These are phyloP conservation scores for Entomortierella parvispora DNA, from an alignment of 192 early-diverging fungal genomes.

Conservation along the genomic window DNA sequence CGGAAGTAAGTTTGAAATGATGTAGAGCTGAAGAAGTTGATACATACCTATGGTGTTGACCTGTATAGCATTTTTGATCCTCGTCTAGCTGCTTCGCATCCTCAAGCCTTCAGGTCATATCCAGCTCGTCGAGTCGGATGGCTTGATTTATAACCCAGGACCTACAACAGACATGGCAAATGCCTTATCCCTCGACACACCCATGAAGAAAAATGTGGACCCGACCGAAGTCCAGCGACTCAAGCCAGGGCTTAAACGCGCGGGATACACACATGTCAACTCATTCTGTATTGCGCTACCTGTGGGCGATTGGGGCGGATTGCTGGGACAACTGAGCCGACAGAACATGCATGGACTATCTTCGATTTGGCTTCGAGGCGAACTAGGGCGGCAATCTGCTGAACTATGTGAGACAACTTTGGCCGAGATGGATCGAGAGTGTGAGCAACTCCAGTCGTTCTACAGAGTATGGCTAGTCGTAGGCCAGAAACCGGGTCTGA, in stretches of 20 bases:
- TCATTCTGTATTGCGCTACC: slow-evolving; percentile 19
- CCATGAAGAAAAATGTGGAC: slow-evolving; percentile 3
- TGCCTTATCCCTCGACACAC: slow-evolving; percentile 4
- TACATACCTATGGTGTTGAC: no score
- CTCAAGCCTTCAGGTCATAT: slow-evolving; percentile 59
- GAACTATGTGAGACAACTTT: slow-evolving; percentile 13
- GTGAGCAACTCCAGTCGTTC: slow-evolving; percentile 16
- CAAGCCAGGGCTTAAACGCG: slow-evolving; percentile 14
- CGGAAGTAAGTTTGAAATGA: slow-evolving; percentile 1
- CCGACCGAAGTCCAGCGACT: slow-evolving; percentile 10
- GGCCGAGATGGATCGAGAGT: slow-evolving; percentile 6
- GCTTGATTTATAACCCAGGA: slow-evolving; percentile 14
- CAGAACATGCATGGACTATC: slow-evolving; percentile 29
- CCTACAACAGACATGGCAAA: slow-evolving; percentile 8
- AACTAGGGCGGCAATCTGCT: slow-evolving; percentile 9
- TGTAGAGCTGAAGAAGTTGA: background rate
- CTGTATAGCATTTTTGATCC: background rate
- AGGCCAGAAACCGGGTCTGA: slow-evolving; percentile 2
- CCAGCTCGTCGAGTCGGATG: slow-evolving; percentile 49
- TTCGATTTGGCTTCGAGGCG: slow-evolving; percentile 16
- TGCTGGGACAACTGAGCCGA: slow-evolving; percentile 13
- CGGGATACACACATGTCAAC: slow-evolving; percentile 11
- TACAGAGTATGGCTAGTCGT: slow-evolving; percentile 16
- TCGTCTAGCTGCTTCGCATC: slow-evolving; percentile 50
- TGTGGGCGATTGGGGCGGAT: slow-evolving; percentile 30